Evolutionary conservation across 768 basidiomycete genomes (phyloP), one percentile per base, ranked within the genome.

Genomic region (Paxillus rubicundulus): DNA sequence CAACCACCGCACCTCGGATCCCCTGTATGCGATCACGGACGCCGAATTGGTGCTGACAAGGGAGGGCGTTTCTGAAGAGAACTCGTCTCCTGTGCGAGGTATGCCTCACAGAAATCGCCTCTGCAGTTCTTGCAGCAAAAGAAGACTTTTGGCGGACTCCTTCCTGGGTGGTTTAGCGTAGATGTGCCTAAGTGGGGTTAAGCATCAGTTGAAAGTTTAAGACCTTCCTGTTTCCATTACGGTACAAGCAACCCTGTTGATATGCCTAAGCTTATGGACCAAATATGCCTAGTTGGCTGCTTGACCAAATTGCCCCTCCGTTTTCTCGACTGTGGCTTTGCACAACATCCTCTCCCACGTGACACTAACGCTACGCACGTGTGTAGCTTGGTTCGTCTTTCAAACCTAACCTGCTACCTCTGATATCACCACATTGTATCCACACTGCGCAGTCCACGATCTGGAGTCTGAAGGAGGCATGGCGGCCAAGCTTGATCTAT

Each of bases 141-240:
- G 78, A 81, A 53, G 82, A 84, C 30, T 77, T 87, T 58, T 89
- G 87, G 87, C 70, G 72, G 48, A 77, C 74, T 49, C 62, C 62
- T 89, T 17, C 86, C 87, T 3, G 55, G 60, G 39, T 89, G 85
- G 86, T 89, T 88, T 63, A 79, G 78, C 28, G 68, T 86, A 56
- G 76, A 82, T 38, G 68, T 77, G 39, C 57, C 64, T 37, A 64
- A 65, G 37, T 76, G 74, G 75, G 67, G 61, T n/a, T 69, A 50
- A 62, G 39, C 39, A 27, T 33, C 38, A 27, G 46, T 45, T 30
- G 24, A 30, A 24, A 24, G 24, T 24, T 24, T 24, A 24, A 24
- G 24, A 24, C 6, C 37, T 41, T 37, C 36, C 7, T 33, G 24
- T 32, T 20, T 5, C 38, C 12, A 33, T 40, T 24, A 24, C 24